Conservation (phyloP, 1,284 basidiomycete species). For the Ceratobasidium theobromae region DNA sequence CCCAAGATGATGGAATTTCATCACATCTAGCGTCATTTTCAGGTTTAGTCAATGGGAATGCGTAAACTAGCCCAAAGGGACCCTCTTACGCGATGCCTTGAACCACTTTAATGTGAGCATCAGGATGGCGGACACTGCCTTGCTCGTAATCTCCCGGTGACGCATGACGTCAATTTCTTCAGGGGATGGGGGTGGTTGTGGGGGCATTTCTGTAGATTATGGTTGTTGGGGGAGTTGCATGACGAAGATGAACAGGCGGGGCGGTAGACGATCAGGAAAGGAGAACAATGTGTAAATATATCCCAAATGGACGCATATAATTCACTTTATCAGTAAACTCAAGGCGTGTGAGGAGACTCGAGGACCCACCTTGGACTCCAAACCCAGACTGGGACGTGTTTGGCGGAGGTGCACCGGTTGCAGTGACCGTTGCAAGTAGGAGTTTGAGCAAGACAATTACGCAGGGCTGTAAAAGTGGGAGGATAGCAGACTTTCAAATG, state of each 20-base stretch:
- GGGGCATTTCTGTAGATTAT: slow-evolving; percentile 55
- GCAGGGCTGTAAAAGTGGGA: slow-evolving; percentile 82
- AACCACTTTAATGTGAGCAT: slow-evolving; percentile 95
- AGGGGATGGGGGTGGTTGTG: slow-evolving; percentile 73
- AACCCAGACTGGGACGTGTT: slow-evolving; percentile 26
- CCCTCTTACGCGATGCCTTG: slow-evolving; percentile 86
- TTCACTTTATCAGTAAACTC: no score
- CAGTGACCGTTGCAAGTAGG: slow-evolving; percentile 84
- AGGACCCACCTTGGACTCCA: slow-evolving; percentile 57
- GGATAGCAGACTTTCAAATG: slow-evolving; percentile 52
- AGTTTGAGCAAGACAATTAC: slow-evolving; percentile 89
- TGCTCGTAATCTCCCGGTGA: slow-evolving; percentile 96
- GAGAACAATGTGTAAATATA: not conserved
- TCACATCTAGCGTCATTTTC: slow-evolving; percentile 65
- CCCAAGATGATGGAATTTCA: slow-evolving; percentile 98
- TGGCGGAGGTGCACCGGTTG: slow-evolving; percentile 47
- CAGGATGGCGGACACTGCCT: slow-evolving; percentile 94
- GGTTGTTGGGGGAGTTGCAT: not conserved
- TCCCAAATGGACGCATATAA: no score
- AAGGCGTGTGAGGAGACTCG: slow-evolving; percentile 48
- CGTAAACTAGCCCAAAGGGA: not conserved
- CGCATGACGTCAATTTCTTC: slow-evolving; percentile 94
- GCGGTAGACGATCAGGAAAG: not conserved
- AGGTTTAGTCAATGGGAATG: slow-evolving; percentile 2
- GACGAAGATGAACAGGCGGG: not conserved